Conservation (phyloP, 2,329 filamentous ascomycete species). For the Ambrosiella cleistominuta region DNA sequence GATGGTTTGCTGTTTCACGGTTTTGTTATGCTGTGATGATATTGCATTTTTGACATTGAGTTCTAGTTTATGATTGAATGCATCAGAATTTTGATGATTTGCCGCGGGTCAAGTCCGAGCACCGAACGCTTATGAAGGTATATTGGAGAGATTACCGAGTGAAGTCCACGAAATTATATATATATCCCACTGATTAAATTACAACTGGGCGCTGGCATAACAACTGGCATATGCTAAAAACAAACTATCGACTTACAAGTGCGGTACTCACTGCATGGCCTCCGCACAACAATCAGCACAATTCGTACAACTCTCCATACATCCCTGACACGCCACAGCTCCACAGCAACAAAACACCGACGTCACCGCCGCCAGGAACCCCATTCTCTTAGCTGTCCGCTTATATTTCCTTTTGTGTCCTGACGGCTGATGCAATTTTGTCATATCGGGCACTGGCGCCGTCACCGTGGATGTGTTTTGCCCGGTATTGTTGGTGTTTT, state of each 20-base stretch:
- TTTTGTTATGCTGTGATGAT: constrained; percentile 5
- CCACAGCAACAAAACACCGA: constrained; percentile 1
- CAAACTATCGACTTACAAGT: not conserved
- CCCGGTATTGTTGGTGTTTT: no score
- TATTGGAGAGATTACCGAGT: not conserved
- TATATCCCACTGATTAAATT: not conserved
- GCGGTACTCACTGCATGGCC: not conserved
- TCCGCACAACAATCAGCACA: constrained; percentile 2
- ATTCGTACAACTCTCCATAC: not conserved
- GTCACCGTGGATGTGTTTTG: not conserved
- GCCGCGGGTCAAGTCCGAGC: not conserved
- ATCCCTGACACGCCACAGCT: not conserved
- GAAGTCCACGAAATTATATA: not conserved
- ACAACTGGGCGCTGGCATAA: not conserved
- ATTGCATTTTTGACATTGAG: constrained; percentile 7
- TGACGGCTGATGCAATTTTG: not conserved
- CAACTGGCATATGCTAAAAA: not conserved
- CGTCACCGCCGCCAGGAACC: not conserved
- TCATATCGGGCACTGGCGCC: not conserved
- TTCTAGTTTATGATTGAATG: not conserved
- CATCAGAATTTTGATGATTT: not conserved
- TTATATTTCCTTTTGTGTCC: not conserved
- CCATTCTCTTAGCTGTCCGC: not conserved
- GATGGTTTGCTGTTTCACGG: not conserved
- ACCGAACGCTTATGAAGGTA: not conserved